A percentile compares a stretch with the other conserved stretches of the same genome.
These are phyloP conservation scores for Osmanthus fragrans DNA, from an alignment of 257 asterid genomes.

Conservation along the genomic window DNA sequence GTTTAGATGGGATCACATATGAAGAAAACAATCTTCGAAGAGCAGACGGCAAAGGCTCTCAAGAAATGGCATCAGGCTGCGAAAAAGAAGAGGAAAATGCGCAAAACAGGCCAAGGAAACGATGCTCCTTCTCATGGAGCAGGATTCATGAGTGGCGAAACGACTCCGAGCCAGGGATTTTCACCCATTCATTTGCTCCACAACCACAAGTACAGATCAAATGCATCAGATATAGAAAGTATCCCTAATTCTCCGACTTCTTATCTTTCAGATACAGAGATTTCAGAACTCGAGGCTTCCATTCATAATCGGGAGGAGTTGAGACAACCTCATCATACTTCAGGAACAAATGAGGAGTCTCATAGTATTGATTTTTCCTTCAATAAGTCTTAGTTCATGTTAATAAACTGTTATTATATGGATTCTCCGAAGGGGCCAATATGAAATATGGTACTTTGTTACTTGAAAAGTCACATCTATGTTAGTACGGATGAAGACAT, in stretches of 20 bases:
- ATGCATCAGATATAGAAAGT: slow-evolving; percentile 31
- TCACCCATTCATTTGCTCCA: slow-evolving; percentile 64
- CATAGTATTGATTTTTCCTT: slow-evolving; percentile 41
- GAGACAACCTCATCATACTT: not conserved
- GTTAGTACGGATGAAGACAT: too few relatives aligned
- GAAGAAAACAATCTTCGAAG: slow-evolving; percentile 67
- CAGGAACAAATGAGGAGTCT: slow-evolving; percentile 3
- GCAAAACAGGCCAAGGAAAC: slow-evolving; percentile 23
- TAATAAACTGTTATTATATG: too few relatives aligned
- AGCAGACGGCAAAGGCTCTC: slow-evolving; percentile 64
- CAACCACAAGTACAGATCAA: slow-evolving; percentile 34
- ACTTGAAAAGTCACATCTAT: too few relatives aligned
- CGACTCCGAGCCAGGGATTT: slow-evolving; percentile 36
- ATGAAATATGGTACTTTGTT: too few relatives aligned
- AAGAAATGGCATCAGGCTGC: slow-evolving; percentile 67
- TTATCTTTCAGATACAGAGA: slow-evolving; percentile 42
- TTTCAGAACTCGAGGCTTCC: slow-evolving; percentile 40
- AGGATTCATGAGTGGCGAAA: slow-evolving; percentile 29
- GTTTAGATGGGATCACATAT: slow-evolving; percentile 63
- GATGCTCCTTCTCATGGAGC: too few relatives aligned
- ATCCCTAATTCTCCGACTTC: slow-evolving; percentile 34
- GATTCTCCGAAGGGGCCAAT: too few relatives aligned
- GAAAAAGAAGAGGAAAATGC: slow-evolving; percentile 42
- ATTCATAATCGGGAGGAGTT: not conserved
- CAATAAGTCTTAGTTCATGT: slow-evolving; percentile 8